Evolutionary conservation across 2,329 filamentous ascomycete species (phyloP), one percentile per base, ranked within the genome.

Genomic region (Diaporthe caulivora): DNA sequence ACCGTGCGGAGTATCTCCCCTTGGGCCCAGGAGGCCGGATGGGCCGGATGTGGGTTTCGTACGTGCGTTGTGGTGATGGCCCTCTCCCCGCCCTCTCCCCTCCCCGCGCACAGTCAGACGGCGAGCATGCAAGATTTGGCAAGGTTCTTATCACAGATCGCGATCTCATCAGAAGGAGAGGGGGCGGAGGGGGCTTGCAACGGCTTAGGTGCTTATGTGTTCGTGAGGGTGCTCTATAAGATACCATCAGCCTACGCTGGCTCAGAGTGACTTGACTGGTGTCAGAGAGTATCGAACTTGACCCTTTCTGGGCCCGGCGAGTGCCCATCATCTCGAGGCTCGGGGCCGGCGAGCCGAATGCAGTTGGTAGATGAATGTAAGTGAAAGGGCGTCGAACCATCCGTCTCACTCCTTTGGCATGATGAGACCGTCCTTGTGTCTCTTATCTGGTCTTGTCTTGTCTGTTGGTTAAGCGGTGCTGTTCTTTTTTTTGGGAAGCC

Each of bases 291-390:
- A 44, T 9, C n/a, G 10, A 31, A 40, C 44, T 51, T 65, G 21
- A 9, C 60, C 60, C 18, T 18, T 65, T 65, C 10, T 37, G 44
- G 60, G 18, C 18, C 40, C 42, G 60, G 60, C 60, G 60, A 49
- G 40, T n/a, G 42, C 44, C 11, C 8, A 3, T 11, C 13, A 34
- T 34, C 13, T 49, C 31, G 18, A 34, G 26, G 34, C 42, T 24
- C 37, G 42, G 40, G 29, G 51, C 26, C 53, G 67, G 67, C 54
- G 67, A 70, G 54, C 31, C 34, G 55, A 49, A 60, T 58, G 18
- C 8, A 21, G 67, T 40, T 58, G 55, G 34, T 26, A 18, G 21
- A 18, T 18, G 34, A 58, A 49, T 21, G 34, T 49, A 24, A 51
- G 26, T 31, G n/a, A n/a, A 21, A 21, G 15, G 9, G 21, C 0